A percentile compares a stretch with the other conserved stretches of the same genome.
Evolutionary conservation across 371 early-diverging fungal species (phyloP).

Genomic region (Mortierella sp.): DNA sequence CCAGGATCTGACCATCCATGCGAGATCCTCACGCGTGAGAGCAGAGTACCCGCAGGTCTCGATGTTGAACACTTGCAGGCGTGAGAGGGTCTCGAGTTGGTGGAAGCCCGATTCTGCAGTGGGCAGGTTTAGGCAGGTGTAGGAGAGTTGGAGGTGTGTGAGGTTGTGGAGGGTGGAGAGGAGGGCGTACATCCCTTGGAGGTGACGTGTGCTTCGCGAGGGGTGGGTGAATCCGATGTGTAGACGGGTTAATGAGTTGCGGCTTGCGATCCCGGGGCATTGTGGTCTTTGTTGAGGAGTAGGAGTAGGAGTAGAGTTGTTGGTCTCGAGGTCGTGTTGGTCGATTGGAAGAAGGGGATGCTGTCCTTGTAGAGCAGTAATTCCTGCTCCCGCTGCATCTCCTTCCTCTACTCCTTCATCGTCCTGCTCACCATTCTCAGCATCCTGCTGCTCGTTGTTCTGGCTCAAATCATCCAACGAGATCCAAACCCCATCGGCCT

Average conservation of each 20-base stretch:
- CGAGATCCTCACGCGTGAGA: constrained; percentile 14
- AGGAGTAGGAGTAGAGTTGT: background rate
- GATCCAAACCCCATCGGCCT: constrained; percentile 47
- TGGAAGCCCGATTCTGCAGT: constrained; percentile 12
- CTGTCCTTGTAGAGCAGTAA: background rate
- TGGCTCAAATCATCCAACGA: constrained; percentile 8
- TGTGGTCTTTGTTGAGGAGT: background rate
- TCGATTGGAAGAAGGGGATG: background rate
- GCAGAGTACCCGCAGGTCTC: constrained; percentile 34
- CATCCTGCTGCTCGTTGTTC: background rate
- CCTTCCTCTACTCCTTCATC: background rate
- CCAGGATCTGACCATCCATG: constrained; percentile 35
- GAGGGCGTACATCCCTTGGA: constrained; percentile 19
- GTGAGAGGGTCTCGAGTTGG: constrained; percentile 4
- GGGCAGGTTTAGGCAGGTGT: constrained; percentile 28
- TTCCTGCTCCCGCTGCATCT: background rate
- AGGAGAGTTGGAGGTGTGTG: constrained; percentile 26
- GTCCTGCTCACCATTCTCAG: background rate
- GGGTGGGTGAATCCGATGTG: constrained; percentile 37
- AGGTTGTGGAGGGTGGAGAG: constrained; percentile 23
- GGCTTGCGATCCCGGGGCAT: constrained; percentile 10
- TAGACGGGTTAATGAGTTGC: constrained; percentile 12
- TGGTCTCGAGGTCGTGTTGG: background rate
- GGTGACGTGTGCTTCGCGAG: constrained; percentile 11
- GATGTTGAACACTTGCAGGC: constrained; percentile 25